These are phyloP conservation scores for Viola pubescens DNA, from an alignment of 441 rosid genomes.

Conservation along the genomic window DNA sequence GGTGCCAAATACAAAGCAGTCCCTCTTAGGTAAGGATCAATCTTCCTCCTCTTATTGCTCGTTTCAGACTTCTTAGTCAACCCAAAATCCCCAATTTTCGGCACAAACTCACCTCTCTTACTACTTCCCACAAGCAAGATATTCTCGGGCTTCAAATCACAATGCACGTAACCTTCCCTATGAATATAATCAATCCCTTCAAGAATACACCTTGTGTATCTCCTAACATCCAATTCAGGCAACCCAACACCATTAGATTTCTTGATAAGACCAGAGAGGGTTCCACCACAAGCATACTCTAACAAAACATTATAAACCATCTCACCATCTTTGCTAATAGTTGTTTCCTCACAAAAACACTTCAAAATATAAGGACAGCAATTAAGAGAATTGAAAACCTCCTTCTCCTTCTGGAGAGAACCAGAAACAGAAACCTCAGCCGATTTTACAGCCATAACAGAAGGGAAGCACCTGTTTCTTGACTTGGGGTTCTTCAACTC, in stretches of 20 bases:
- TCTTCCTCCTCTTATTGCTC: slow-evolving; percentile 8
- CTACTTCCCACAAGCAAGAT: background rate
- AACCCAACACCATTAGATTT: slow-evolving; percentile 14
- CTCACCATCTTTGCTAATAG: slow-evolving; percentile 9
- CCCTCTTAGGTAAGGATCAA: slow-evolving; percentile 19
- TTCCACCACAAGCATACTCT: slow-evolving; percentile 32
- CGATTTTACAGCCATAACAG: slow-evolving; percentile 28
- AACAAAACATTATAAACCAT: slow-evolving; percentile 25
- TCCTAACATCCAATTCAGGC: slow-evolving; percentile 19
- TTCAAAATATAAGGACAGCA: slow-evolving; percentile 19
- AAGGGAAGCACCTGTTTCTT: slow-evolving; percentile 9
- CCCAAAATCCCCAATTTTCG: slow-evolving; percentile 32
- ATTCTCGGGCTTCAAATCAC: slow-evolving; percentile 23
- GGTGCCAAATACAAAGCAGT: slow-evolving; percentile 23
- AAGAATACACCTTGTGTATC: slow-evolving; percentile 22
- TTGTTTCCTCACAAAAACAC: slow-evolving; percentile 24
- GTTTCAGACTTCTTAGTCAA: slow-evolving; percentile 20
- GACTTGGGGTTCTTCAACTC: slow-evolving; percentile 9
- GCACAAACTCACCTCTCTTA: slow-evolving; percentile 1
- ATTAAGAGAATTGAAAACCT: slow-evolving; percentile 15
- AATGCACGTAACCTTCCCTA: slow-evolving; percentile 26
- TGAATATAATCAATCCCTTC: slow-evolving; percentile 27
- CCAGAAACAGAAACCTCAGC: slow-evolving; percentile 20
- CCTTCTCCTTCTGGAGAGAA: slow-evolving; percentile 26
- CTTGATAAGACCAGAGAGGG: slow-evolving; percentile 20